Evolutionary conservation across 305 asterid genomes (phyloP).

Genomic region (Fraxinus albicans): DNA sequence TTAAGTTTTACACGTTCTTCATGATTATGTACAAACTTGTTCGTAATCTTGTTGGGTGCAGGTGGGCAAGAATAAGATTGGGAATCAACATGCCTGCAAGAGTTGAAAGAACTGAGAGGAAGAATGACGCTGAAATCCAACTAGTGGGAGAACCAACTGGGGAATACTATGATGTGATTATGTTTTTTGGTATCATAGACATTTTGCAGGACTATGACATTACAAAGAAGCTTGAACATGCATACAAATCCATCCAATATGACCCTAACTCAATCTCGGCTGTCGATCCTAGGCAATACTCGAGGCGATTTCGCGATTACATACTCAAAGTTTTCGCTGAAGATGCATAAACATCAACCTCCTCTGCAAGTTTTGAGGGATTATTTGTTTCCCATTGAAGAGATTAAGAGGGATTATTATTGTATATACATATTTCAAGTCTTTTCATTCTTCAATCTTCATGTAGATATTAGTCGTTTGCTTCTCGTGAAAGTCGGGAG

Average conservation of each 20-base stretch:
- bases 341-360: constrained; percentile 41
- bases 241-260: constrained; percentile 87
- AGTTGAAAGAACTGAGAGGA: constrained; percentile 78
- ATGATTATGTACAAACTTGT: neutral
- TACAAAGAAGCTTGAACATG: constrained; percentile 92
- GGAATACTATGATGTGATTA: constrained; percentile 70
- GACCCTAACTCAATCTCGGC: constrained; percentile 95
- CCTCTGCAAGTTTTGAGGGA: neutral
- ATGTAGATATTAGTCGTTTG: constrained; percentile 20
- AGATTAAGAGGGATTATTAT: constrained; percentile 10
- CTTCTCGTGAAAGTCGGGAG: neutral
- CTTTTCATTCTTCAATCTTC: constrained; percentile 5
- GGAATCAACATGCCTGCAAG: constrained; percentile 91
- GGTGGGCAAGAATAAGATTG: constrained; percentile 72
- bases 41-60: constrained; percentile 15
- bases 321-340: constrained; percentile 74
- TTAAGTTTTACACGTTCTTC: neutral
- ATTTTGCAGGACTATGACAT: constrained; percentile 93
- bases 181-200: constrained; percentile 92
- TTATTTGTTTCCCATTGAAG: neutral
- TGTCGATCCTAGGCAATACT: constrained; percentile 82
- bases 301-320: constrained; percentile 86
- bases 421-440: constrained; percentile 29
- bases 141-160: constrained; percentile 86
- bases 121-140: constrained; percentile 42